Evolutionary conservation across 139 green algal species (phyloP), one percentile per base, ranked within the genome.

Genomic region (Tetraselmis chui): DNA sequence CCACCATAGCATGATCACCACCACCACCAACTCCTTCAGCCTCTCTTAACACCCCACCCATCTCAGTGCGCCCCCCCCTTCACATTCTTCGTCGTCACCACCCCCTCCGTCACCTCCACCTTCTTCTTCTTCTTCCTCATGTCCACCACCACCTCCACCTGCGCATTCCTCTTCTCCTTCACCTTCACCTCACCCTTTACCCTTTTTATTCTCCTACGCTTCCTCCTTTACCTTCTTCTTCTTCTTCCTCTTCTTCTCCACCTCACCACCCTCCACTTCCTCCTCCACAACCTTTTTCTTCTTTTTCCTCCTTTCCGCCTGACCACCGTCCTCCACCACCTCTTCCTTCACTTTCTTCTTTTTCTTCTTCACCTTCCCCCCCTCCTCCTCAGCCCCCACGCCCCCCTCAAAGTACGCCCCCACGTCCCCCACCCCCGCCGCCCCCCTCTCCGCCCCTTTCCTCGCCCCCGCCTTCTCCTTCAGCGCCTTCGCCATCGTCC

Each of bases 381-480:
- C 45, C 45, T 67, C 45, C 45, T 18, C 45, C 45, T 5, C 45
- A 18, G 45, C 45, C 23, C 74, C n/a, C 5, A 2, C 45, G 31
- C 30, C 31, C 31, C 45, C 79, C 23, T 59, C 32, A 76, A 82
- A 75, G 32, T 76, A 82, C 24, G 27, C 2, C 31, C 28, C 32
- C 27, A 29, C 31, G 31, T 76, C 32, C 1, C 24, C 31, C n/a
- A n/a, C n/a, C 31, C 28, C 74, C 23, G 11, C 30, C 32, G 79
- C 31, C 24, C 32, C 24, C 18, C 27, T 5, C 1, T 23, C 79
- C n/a, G 28, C 18, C 28, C 27, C 31, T 1, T 23, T 24, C 18
- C 27, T 5, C 26, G 1, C 79, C 2, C 11, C 45, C 11, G 45
- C 45, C 83, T 94, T 94, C 28, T 88, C 83, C 82, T 92, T 94